Evolutionary conservation across 2,329 filamentous ascomycete genomes (phyloP), one percentile per base, ranked within the genome.

Genomic region (Aureobasidium sp.): DNA sequence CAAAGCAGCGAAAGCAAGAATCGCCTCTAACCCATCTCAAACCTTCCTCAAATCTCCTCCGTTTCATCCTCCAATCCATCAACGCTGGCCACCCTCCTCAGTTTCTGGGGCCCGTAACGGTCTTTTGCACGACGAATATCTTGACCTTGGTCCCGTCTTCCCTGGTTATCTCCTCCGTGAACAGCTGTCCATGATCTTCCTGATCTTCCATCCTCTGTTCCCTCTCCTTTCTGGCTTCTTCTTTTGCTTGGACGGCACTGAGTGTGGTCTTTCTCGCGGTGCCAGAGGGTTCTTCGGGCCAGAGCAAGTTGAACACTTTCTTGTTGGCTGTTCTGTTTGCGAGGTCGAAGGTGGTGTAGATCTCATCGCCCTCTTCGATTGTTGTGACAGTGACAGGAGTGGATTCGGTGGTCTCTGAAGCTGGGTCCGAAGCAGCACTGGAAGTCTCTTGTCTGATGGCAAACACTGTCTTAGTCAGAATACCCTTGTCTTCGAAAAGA

Each of bases 61-160:
- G 13, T 36, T 36, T 36, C 33, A 13, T 36, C 33, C 33, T 36
- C 33, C 7, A 13, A 36, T 8, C 7, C 33, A 36, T 7, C 33
- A 13, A 8, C 33, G 13, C 13, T 13, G 13, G 13, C 25, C 38
- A 15, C 25, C 16, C 33, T 13, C 18, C 11, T 61, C 56, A 63
- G 50, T 67, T 67, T 47, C 65, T 63, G 15, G 65, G 65, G 15
- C 59, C 65, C 29, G 48, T 36, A 2, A 63, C 42, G 7, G 43
- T 56, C 45, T 38, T 58, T 18, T 51, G 38, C 16, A 56, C 33
- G 4, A 67, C 59, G 31, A 25, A 45, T n/a, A 67, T 27, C 15
- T 53, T 64, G 11, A 64, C 18, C 33, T 11, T 45, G 31, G 31
- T 45, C 31, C 64, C 54, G 18, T 59, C 45, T n/a, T 58, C 27